phyloP scores from a whole-genome alignment of 306 rosid species.

The Vigna reflexopilosa region DNA sequence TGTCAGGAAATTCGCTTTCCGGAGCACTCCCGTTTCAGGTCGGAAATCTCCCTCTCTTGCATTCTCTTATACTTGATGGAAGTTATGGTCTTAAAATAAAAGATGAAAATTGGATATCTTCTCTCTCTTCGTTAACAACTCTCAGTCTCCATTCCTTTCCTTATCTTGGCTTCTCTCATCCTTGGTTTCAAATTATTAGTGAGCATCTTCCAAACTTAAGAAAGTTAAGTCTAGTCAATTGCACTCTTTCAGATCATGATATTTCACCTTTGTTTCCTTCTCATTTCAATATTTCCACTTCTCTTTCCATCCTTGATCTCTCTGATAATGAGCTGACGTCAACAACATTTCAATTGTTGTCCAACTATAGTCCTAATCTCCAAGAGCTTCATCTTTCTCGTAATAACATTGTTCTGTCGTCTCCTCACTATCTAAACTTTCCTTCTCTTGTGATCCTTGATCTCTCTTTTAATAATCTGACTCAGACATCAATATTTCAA shows the following conservation, averaged over 20 bases:
- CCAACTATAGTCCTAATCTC: not conserved
- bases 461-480: not conserved
- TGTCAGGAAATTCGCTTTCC: too few relatives aligned
- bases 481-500: not conserved
- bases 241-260: not conserved
- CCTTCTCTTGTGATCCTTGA: not conserved
- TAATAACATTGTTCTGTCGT: not conserved
- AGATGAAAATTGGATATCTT: not conserved
- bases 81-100: not conserved
- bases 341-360: not conserved
- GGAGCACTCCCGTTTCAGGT: too few relatives aligned
- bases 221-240: not conserved
- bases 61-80: too few relatives aligned
- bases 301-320: slow-evolving; percentile 2
- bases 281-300: not conserved
- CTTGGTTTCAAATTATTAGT: not conserved
- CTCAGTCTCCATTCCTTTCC: not conserved
- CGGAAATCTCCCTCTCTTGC: too few relatives aligned
- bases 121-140: not conserved
- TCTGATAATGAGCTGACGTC: not conserved
- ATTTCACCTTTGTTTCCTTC: not conserved
- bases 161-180: not conserved
- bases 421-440: not conserved
- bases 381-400: not conserved
- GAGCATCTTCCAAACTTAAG: not conserved